Conservation (phyloP, 2,329 filamentous ascomycete genomes). For the Cercospora janseana region DNA sequence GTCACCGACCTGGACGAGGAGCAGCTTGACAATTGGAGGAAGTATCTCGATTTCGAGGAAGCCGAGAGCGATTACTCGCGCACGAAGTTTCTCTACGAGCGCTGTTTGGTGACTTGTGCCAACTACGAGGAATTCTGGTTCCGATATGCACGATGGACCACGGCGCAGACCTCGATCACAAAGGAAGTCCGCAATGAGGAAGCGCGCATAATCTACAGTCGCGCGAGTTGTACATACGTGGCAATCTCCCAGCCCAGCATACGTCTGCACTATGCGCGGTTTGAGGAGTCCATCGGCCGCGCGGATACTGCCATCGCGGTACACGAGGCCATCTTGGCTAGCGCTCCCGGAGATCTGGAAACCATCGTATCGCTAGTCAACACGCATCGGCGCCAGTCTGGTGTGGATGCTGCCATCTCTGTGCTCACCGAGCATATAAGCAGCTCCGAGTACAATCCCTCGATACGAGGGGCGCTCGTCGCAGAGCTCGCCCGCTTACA, state of each 20-base stretch:
- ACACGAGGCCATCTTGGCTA: slow-evolving; percentile 73
- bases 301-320: slow-evolving; percentile 79
- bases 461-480: slow-evolving; percentile 79
- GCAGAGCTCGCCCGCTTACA: slow-evolving; percentile 83
- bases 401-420: slow-evolving; percentile 78
- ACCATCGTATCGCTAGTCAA: slow-evolving; percentile 87
- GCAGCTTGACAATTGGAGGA: slow-evolving; percentile 87
- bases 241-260: slow-evolving; percentile 81
- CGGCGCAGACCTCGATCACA: slow-evolving; percentile 72
- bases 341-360: slow-evolving; percentile 78
- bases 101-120: slow-evolving; percentile 86
- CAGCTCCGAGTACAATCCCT: slow-evolving; percentile 51
- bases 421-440: slow-evolving; percentile 77
- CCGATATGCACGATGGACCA: slow-evolving; percentile 95
- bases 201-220: slow-evolving; percentile 85
- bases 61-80: slow-evolving; percentile 72
- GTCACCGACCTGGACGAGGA: slow-evolving; percentile 85
- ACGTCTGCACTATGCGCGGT: slow-evolving; percentile 87
- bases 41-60: slow-evolving; percentile 96
- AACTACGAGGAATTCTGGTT: slow-evolving; percentile 98
- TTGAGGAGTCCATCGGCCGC: slow-evolving; percentile 81
- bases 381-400: slow-evolving; percentile 76
- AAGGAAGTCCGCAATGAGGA: slow-evolving; percentile 82
- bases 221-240: slow-evolving; percentile 80
- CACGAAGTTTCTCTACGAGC: slow-evolving; percentile 83